Evolutionary conservation across 2,329 filamentous ascomycete genomes (phyloP).

Genomic region (Apiospora pterosperma): DNA sequence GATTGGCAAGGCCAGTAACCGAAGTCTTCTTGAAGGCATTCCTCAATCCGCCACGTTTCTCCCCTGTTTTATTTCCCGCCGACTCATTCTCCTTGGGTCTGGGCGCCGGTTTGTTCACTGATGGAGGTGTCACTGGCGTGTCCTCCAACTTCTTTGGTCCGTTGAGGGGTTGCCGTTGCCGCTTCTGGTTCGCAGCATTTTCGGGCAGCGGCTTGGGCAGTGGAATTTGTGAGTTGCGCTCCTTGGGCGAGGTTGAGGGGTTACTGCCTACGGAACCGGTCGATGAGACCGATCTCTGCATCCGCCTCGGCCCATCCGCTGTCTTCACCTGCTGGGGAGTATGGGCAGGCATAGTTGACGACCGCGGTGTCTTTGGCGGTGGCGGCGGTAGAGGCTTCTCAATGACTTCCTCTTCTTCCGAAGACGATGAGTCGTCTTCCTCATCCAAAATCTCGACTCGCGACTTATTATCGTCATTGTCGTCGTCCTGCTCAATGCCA

Average conservation of each 20-base stretch:
- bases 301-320: neutral
- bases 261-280: slow-evolving; percentile 7
- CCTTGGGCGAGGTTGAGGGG: slow-evolving; percentile 16
- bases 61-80: slow-evolving; percentile 22
- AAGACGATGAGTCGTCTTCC: slow-evolving; percentile 8
- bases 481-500: slow-evolving; percentile 28
- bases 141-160: slow-evolving; percentile 18
- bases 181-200: slow-evolving; percentile 45
- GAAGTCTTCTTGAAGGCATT: slow-evolving; percentile 50
- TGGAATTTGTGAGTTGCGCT: slow-evolving; percentile 17
- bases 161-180: slow-evolving; percentile 34
- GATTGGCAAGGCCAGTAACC: slow-evolving; percentile 41
- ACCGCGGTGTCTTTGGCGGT: slow-evolving; percentile 18
- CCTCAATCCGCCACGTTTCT: slow-evolving; percentile 46
- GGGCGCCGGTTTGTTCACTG: slow-evolving; percentile 20
- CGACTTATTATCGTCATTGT: slow-evolving; percentile 18
- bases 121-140: slow-evolving; percentile 14
- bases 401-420: slow-evolving; percentile 4
- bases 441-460: slow-evolving; percentile 21
- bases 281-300: slow-evolving; percentile 14
- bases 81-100: slow-evolving; percentile 28
- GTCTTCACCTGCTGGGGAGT: slow-evolving; percentile 13
- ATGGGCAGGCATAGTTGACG: slow-evolving; percentile 14
- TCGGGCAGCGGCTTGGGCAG: slow-evolving; percentile 24
- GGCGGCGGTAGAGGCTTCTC: slow-evolving; percentile 10